Percentiles rank a stretch among this genome's conserved stretches.
These are phyloP conservation scores for Fennellomyces sp. DNA, from an alignment of 371 early-diverging fungal genomes.

Conservation along the genomic window DNA sequence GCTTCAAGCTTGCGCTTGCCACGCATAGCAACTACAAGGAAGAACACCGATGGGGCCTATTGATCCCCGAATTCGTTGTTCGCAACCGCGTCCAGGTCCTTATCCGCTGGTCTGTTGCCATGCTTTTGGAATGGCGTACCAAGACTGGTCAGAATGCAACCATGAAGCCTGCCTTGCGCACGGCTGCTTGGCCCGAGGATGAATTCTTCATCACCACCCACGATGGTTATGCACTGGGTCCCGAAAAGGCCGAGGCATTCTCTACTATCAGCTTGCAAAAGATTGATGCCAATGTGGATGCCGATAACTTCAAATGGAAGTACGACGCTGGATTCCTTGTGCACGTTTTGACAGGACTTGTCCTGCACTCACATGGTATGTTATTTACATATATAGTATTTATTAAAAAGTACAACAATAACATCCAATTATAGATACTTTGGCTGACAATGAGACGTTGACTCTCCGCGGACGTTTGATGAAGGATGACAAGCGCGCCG, in stretches of 20 bases:
- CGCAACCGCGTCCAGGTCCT: constrained; percentile 16
- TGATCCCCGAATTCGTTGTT: constrained; percentile 19
- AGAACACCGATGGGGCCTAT: constrained; percentile 29
- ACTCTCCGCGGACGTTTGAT: constrained; percentile 21
- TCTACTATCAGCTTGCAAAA: constrained; percentile 7
- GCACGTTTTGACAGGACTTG: constrained; percentile 46
- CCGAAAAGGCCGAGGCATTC: constrained; percentile 29
- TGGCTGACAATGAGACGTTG: constrained; percentile 27
- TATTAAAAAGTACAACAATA: not conserved
- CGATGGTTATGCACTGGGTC: constrained; percentile 28
- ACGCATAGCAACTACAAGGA: constrained; percentile 9
- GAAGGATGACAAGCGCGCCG: constrained; percentile 9
- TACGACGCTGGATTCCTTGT: constrained; percentile 48
- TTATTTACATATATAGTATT: not conserved
- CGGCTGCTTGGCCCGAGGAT: constrained; percentile 23
- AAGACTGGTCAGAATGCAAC: constrained; percentile 8
- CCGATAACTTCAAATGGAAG: constrained; percentile 42
- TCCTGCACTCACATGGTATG: constrained; percentile 39
- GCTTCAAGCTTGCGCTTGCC: constrained; percentile 5
- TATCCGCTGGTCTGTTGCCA: constrained; percentile 16
- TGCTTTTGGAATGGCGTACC: constrained; percentile 22
- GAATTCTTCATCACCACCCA: constrained; percentile 24
- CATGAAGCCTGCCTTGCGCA: constrained; percentile 14
- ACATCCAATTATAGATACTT: constrained; percentile 15
- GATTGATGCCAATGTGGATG: constrained; percentile 13